phyloP scores from a whole-genome alignment of 2,329 filamentous ascomycete species.

The Colletotrichum sp. region DNA sequence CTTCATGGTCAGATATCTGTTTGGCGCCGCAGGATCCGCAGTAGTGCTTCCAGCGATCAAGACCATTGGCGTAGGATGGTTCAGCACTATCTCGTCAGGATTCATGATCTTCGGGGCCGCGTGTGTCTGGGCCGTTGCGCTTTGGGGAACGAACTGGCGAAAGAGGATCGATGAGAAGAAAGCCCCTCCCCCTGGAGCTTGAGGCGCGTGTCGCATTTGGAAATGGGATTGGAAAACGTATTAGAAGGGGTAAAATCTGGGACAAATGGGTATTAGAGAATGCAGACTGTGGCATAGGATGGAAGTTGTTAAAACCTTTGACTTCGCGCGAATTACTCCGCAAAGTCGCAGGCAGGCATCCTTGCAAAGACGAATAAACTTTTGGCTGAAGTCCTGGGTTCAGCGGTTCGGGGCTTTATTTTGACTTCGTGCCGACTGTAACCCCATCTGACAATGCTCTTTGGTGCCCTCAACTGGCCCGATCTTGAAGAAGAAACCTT shows the following conservation, averaged over 20 bases:
- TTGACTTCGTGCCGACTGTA: not conserved
- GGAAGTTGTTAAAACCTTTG: not conserved
- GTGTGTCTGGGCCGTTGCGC: constrained; percentile 10
- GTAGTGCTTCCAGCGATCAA: constrained; percentile 78
- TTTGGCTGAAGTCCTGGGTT: not conserved
- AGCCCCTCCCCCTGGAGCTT: not conserved
- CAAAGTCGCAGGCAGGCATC: not conserved
- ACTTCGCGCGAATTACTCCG: not conserved
- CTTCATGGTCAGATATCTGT: constrained; percentile 78
- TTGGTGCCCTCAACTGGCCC: not conserved
- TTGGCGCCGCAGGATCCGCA: constrained; percentile 74
- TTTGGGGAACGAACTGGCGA: constrained; percentile 13
- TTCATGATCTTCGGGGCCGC: constrained; percentile 24
- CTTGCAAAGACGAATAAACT: not conserved
- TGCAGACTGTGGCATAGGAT: not conserved
- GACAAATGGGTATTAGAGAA: not conserved
- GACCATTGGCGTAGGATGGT: constrained; percentile 80
- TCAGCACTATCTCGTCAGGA: constrained; percentile 67
- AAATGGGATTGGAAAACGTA: not conserved
- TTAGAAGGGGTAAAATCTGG: not conserved
- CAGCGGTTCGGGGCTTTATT: not conserved
- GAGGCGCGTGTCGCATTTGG: not conserved
- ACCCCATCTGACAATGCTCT: not conserved
- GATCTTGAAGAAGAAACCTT: not conserved
- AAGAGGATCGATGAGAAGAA: constrained; percentile 1